These are phyloP conservation scores for Hypomyces perniciosus DNA, from an alignment of 2,329 filamentous ascomycete genomes.

Conservation along the genomic window DNA sequence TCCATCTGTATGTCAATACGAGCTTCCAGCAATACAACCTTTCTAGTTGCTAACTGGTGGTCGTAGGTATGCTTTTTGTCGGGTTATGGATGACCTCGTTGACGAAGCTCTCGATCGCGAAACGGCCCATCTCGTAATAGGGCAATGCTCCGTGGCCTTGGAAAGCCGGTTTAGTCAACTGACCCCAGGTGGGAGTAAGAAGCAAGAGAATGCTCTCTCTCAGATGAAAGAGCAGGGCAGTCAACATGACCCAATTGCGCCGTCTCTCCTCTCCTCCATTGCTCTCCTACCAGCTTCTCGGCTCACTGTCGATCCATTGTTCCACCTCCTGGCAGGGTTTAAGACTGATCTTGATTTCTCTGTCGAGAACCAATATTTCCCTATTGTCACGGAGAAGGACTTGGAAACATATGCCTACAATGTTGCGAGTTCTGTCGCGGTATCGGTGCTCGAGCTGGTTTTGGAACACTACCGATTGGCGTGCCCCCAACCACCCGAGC, in stretches of 20 bases:
- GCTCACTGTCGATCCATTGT: constrained; percentile 42
- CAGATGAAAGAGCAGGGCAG: not conserved
- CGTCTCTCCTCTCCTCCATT: not conserved
- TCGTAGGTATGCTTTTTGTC: constrained; percentile 63
- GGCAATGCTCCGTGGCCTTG: not conserved
- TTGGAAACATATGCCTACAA: constrained; percentile 58
- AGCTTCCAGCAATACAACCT: not conserved
- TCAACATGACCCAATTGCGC: not conserved
- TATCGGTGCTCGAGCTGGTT: constrained; percentile 61
- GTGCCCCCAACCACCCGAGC: too few relatives aligned
- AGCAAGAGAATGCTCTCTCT: constrained; percentile 34
- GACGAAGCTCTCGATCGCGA: constrained; percentile 51
- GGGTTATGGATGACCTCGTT: constrained; percentile 67
- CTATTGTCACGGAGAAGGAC: constrained; percentile 53
- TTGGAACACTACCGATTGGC: constrained; percentile 45
- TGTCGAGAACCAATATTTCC: constrained; percentile 29
- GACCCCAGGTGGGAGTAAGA: constrained; percentile 47
- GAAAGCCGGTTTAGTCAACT: constrained; percentile 27
- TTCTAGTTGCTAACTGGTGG: not conserved
- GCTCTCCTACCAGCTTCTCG: not conserved
- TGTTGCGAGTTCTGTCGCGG: constrained; percentile 67
- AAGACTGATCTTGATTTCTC: constrained; percentile 59
- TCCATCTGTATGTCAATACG: constrained; percentile 47
- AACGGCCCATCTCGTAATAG: not conserved
- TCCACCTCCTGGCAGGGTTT: constrained; percentile 61